Conservation (phyloP, 345 rosid species). For the Aurinia saxatilis region DNA sequence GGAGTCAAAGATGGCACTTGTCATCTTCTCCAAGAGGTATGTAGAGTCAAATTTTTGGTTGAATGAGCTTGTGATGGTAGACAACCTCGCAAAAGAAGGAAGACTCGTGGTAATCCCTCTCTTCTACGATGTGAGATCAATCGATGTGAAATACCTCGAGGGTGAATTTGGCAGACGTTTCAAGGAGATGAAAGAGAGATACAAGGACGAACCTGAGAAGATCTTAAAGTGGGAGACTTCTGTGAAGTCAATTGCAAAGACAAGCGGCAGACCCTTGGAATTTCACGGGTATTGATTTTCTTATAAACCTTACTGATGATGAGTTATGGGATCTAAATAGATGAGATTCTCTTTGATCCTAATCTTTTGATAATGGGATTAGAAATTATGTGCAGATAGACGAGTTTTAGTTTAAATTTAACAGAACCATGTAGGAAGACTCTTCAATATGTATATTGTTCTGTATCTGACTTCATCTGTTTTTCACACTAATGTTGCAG, state of each 20-base stretch:
- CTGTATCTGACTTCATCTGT: too few species aligned
- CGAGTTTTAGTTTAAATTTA: too few species aligned
- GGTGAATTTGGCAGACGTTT: constrained; percentile 6
- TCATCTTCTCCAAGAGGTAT: constrained; percentile 5
- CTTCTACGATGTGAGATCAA: constrained; percentile 1
- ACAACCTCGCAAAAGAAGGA: neutral
- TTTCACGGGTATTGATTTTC: neutral
- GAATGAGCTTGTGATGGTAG: constrained; percentile 8
- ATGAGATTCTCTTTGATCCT: too few species aligned
- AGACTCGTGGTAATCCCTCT: constrained; percentile 1
- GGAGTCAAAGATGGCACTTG: neutral
- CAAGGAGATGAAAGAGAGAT: neutral
- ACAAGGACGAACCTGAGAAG: neutral
- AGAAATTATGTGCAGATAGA: too few species aligned
- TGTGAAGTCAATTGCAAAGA: neutral
- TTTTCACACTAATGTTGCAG: too few species aligned
- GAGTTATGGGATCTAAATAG: too few species aligned
- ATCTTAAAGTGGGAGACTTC: neutral
- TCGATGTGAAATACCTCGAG: neutral
- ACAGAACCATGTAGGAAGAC: too few species aligned
- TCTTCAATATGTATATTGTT: too few species aligned
- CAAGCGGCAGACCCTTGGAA: neutral
- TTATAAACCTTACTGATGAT: neutral
- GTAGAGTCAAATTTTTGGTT: constrained; percentile 1
- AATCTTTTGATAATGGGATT: too few species aligned